A percentile compares a stretch with the other conserved stretches of the same genome.
Conservation (phyloP, 2,329 filamentous ascomycete species). For the Colletotrichum brevisporum region DNA sequence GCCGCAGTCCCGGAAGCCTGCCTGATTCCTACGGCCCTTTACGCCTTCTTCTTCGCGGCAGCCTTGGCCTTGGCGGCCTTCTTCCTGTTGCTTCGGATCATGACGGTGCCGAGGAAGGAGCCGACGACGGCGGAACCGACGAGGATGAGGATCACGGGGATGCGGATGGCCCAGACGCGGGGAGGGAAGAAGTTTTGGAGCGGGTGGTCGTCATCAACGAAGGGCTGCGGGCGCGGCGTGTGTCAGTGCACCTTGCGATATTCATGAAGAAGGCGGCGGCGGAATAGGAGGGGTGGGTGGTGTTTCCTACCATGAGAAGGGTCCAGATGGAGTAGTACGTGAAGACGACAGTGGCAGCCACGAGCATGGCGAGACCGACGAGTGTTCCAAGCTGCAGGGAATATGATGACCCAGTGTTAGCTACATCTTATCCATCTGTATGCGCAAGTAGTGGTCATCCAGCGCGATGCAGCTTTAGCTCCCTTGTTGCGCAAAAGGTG, state of each 20-base stretch:
- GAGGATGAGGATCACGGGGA: conserved; percentile 95
- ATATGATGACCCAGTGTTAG: conserved; percentile 19
- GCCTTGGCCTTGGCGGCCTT: conserved; percentile 95
- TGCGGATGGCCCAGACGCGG: conserved; percentile 98
- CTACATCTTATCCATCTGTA: neutral
- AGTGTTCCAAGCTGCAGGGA: conserved; percentile 86
- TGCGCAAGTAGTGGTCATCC: neutral
- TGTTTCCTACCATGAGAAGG: conserved; percentile 84
- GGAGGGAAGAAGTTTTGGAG: conserved; percentile 96
- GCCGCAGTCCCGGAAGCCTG: neutral
- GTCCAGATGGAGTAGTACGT: conserved; percentile 98
- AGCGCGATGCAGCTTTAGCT: neutral
- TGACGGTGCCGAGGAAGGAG: conserved; percentile 95
- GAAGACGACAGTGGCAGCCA: conserved; percentile 75
- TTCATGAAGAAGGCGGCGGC: conserved; percentile 7
- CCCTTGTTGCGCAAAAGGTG: conserved; percentile 32
- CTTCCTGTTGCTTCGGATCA: conserved; percentile 99
- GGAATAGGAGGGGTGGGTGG: conserved; percentile 27
- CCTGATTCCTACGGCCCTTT: conserved; percentile 47
- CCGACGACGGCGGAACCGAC: conserved; percentile 94
- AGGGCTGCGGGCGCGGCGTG: conserved; percentile 74
- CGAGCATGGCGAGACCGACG: conserved; percentile 77
- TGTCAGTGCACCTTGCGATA: conserved; percentile 33
- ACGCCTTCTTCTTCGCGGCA: conserved; percentile 88
- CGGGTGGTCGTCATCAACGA: conserved; percentile 94